A percentile compares a stretch with the other conserved stretches of the same genome.
phyloP scores from a whole-genome alignment of 768 basidiomycete genomes.

The Holtermanniella nyarrowii region DNA sequence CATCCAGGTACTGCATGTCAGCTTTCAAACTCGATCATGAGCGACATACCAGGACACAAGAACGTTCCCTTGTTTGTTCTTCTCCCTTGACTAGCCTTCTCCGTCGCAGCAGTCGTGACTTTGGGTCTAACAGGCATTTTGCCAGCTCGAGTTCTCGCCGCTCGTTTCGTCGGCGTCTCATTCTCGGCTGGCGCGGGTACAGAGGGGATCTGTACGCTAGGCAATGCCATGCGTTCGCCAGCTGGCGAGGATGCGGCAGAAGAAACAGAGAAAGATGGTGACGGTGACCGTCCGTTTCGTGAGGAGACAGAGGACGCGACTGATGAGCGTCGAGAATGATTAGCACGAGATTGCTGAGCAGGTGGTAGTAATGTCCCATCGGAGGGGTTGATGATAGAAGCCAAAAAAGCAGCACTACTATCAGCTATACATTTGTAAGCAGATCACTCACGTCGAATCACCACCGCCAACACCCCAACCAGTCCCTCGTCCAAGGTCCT shows the following conservation, averaged over 20 bases:
- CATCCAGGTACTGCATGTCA: conserved; percentile 60
- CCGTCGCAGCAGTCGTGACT: conserved; percentile 82
- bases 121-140: conserved; percentile 62
- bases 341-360: conserved; percentile 12
- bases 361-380: conserved; percentile 33
- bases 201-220: background rate
- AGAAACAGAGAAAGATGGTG: conserved; percentile 28
- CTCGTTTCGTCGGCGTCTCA: too few species aligned
- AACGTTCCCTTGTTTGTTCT: conserved; percentile 84
- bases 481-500: conserved; percentile 47
- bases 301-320: conserved; percentile 15
- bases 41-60: conserved; percentile 49
- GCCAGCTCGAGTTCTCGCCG: too few species aligned
- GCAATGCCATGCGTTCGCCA: background rate
- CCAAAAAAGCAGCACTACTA: conserved; percentile 29
- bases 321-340: conserved; percentile 29
- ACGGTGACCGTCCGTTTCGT: conserved; percentile 12
- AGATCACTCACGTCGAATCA: conserved; percentile 31
- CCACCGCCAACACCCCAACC: conserved; percentile 31
- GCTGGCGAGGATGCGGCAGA: conserved; percentile 21
- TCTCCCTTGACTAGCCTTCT: conserved; percentile 71
- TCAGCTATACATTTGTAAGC: background rate
- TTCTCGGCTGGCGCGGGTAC: conserved; percentile 10
- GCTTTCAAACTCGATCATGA: background rate
- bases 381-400: conserved; percentile 28